Evolutionary conservation across 441 rosid genomes (phyloP), one percentile per base, ranked within the genome.

Genomic region (Syzygium malaccense): DNA sequence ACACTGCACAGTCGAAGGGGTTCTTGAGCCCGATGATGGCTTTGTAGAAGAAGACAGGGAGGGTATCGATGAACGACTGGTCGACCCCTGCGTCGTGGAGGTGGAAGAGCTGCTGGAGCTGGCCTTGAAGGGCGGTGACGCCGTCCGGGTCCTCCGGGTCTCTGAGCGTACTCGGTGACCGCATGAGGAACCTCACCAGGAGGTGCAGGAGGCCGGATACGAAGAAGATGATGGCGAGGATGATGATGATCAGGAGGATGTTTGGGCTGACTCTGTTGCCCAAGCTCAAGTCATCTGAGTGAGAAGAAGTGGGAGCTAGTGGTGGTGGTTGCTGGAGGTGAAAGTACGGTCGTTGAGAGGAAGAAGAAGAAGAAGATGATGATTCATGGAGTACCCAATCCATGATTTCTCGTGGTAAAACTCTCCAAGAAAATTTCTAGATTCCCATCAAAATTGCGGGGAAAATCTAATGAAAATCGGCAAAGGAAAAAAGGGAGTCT

Each of bases 21-120:
- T 93, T 92, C 89, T 95, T 96, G 88, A 92, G 91, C 87, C 99
- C 98, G 75, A 96, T 95, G 49, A 98, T 97, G 87, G 97, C 91
- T 54, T 95, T 95, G 92, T 98, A 98, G 86, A 92, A 92, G 86
- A 98, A 97, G 23, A 97, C 96, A 8, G 99, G 99, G 86, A 98
- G 97, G 85, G 96, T 94, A 90, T 98, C 99, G 86, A 98, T 97
- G 90, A 98, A 95, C 60, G 98, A 95, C 91, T 98, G 99, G 92
- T 98, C 99, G 51, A 98, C 96, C 86, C 99, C 99, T 53, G 98
- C 93, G 90, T 98, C 99, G 87, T 98, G 99, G 86, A 98, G 97
- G 62, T 96, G 96, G 88, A 98, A 98, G 19, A 98, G 96, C 89
- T 98, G 99, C 89, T 96, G 99, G 90, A 98, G 93, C 91, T 95